These are phyloP conservation scores for Cylindrotheca fusiformis DNA, from an alignment of 108 stramenopile species.

Conservation along the genomic window DNA sequence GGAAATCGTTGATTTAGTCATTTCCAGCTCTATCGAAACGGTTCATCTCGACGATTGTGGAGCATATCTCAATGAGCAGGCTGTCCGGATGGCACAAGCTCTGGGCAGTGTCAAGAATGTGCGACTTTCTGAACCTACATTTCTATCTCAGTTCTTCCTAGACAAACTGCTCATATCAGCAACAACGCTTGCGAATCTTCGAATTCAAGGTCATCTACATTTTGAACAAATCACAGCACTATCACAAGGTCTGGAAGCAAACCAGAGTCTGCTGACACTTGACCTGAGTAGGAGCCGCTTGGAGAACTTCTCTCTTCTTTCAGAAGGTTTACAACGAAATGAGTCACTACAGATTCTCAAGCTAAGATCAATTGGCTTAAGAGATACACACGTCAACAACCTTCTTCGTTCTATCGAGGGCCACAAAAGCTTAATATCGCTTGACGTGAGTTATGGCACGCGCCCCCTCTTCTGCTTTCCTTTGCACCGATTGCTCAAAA, in stretches of 20 bases:
- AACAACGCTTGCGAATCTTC: conserved; percentile 9
- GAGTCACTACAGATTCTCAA: conserved; percentile 6
- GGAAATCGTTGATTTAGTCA: conserved; percentile 12
- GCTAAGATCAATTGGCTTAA: conserved; percentile 20
- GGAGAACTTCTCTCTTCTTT: conserved; percentile 6
- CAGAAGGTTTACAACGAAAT: conserved; percentile 9
- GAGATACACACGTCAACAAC: not conserved
- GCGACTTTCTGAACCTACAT: conserved; percentile 14
- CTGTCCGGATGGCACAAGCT: conserved; percentile 12
- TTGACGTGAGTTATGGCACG: conserved; percentile 13
- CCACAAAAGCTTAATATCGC: not conserved
- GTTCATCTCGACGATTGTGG: conserved; percentile 25
- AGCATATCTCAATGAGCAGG: conserved; percentile 4
- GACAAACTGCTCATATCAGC: conserved; percentile 20
- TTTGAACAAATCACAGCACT: conserved; percentile 11
- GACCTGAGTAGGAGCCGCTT: conserved; percentile 19
- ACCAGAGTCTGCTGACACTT: conserved; percentile 3
- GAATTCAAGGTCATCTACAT: conserved; percentile 15
- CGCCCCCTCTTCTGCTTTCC: too few relatives aligned
- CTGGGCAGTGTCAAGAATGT: conserved; percentile 10
- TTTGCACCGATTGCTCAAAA: not conserved
- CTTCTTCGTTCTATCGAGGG: conserved; percentile 8
- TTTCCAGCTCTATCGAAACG: conserved; percentile 3
- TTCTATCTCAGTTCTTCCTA: conserved; percentile 21
- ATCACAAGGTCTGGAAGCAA: conserved; percentile 13